Percentiles rank a stretch among this genome's conserved stretches.
Conservation (phyloP, 2,329 filamentous ascomycete genomes). For the Dichotomopilus funicola region DNA sequence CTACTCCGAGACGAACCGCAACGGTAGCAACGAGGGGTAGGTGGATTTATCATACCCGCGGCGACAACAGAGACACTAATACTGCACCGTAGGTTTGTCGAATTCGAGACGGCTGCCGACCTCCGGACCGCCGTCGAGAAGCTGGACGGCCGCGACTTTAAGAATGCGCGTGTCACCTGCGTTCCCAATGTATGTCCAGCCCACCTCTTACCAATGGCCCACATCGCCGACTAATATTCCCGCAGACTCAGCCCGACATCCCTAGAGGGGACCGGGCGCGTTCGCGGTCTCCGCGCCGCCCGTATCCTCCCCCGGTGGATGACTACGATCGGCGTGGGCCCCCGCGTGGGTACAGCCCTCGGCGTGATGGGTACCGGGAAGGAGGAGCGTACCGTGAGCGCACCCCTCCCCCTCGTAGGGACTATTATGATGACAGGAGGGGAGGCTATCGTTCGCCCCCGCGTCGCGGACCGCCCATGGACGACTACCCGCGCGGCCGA, state of each 20-base stretch:
- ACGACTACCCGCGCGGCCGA: conserved; percentile 66
- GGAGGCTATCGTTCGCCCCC: conserved; percentile 76
- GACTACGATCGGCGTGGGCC: conserved; percentile 77
- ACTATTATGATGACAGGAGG: conserved; percentile 76
- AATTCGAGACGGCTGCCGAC: conserved; percentile 90
- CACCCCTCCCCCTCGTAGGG: conserved; percentile 61
- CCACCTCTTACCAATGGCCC: background rate
- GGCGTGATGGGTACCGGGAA: conserved; percentile 56
- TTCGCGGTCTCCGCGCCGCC: conserved; percentile 68
- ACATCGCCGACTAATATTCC: conserved; percentile 7
- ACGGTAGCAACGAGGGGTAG: conserved; percentile 87
- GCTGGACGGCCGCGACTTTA: conserved; percentile 88
- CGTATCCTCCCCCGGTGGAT: conserved; percentile 61
- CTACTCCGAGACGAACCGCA: conserved; percentile 91
- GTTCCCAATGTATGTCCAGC: conserved; percentile 68
- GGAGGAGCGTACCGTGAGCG: conserved; percentile 76
- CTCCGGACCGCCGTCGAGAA: conserved; percentile 89
- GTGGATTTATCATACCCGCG: conserved; percentile 29
- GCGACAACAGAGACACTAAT: background rate
- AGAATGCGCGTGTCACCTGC: conserved; percentile 80
- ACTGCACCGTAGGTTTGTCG: conserved; percentile 67
- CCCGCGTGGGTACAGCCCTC: conserved; percentile 78
- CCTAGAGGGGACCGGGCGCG: conserved; percentile 68
- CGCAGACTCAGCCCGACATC: conserved; percentile 23
- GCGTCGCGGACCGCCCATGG: conserved; percentile 61